These are phyloP conservation scores for Cenchrus americanus DNA, from an alignment of 176 grass and related monocot genomes.

Conservation along the genomic window DNA sequence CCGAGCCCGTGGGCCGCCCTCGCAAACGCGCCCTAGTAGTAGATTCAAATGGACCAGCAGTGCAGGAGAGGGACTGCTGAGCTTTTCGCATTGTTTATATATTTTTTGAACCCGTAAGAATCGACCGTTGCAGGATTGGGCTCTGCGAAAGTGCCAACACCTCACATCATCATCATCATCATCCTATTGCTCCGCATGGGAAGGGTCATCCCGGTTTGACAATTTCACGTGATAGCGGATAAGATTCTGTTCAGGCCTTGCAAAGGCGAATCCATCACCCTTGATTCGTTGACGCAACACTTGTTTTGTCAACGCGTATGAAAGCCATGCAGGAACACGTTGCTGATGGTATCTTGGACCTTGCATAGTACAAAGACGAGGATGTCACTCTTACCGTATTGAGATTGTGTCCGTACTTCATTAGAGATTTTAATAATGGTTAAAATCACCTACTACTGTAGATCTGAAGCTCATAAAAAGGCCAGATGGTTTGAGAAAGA, in stretches of 20 bases:
- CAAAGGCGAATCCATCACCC: neutral
- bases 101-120: neutral
- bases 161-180: neutral
- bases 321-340: neutral
- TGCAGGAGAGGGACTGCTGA: neutral
- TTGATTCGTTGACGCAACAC: neutral
- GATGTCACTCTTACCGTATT: neutral
- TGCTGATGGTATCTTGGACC: neutral
- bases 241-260: neutral
- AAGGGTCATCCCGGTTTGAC: neutral
- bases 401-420: neutral
- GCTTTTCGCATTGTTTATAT: neutral
- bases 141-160: neutral
- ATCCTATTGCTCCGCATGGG: neutral
- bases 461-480: neutral
- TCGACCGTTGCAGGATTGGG: slow-evolving; percentile 28
- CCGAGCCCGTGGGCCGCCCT: too few relatives aligned
- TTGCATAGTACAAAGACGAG: neutral
- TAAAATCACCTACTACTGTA: neutral
- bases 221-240: slow-evolving; percentile 17
- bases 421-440: neutral
- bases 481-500: too few relatives aligned
- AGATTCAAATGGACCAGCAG: neutral
- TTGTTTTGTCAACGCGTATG: neutral
- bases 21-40: too few relatives aligned